Conservation (phyloP, 2,329 filamentous ascomycete genomes). For the Penicillium sp. region DNA sequence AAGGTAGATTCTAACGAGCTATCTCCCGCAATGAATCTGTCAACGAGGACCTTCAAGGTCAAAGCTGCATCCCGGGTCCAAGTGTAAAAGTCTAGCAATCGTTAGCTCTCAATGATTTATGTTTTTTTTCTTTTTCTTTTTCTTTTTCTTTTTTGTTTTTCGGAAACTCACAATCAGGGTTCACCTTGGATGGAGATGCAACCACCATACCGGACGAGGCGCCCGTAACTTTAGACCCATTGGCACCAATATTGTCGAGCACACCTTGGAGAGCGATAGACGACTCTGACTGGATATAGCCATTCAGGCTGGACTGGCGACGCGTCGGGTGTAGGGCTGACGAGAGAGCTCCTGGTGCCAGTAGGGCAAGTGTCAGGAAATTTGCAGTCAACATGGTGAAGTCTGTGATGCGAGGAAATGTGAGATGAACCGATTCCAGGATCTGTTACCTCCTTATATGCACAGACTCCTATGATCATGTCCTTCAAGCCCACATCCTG, state of each 20-base stretch:
- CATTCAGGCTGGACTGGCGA: slow-evolving; percentile 16
- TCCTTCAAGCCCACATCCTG: background rate
- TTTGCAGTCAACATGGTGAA: slow-evolving; percentile 3
- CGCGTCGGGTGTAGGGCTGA: slow-evolving; percentile 1
- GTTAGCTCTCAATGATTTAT: background rate
- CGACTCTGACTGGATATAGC: slow-evolving; percentile 40
- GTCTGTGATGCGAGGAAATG: background rate
- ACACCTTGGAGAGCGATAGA: slow-evolving; percentile 53
- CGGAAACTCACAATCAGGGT: slow-evolving; percentile 56
- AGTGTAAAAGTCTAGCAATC: slow-evolving; percentile 66
- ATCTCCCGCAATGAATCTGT: slow-evolving; percentile 65
- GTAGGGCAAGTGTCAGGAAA: slow-evolving; percentile 3
- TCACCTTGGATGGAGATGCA: slow-evolving; percentile 55
- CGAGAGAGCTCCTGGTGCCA: slow-evolving; percentile 3
- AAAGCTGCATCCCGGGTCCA: slow-evolving; percentile 79
- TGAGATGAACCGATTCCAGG: background rate
- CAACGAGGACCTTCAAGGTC: slow-evolving; percentile 67
- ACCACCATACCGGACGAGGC: slow-evolving; percentile 51
- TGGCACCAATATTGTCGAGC: slow-evolving; percentile 57
- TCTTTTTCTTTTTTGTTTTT: slow-evolving; percentile 17
- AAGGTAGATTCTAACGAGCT: slow-evolving; percentile 60
- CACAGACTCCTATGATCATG: too few relatives aligned
- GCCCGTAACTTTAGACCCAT: slow-evolving; percentile 51
- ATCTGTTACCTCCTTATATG: background rate
- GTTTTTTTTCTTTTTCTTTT: background rate